Base-by-base conservation (phyloP, 139 green algal species). In the Diplosphaera chodatii region DNA sequence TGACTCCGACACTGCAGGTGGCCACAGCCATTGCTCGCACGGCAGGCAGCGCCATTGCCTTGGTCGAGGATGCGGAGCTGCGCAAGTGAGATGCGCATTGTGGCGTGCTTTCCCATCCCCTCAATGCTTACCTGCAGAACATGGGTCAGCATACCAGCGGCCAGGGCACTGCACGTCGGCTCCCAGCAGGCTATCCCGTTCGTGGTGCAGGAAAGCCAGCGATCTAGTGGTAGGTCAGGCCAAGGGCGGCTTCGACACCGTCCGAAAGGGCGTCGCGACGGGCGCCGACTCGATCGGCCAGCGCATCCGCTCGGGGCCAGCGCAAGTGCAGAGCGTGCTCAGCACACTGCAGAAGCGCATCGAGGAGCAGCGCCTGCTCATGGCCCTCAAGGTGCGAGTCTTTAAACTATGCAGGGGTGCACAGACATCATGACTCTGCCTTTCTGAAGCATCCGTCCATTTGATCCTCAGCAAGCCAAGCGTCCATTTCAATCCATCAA, bases 311-410 rank as follows among this genome's bases (percentile, higher is more conserved):
- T 77, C 76, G 27, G 74, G 80, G 1, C 81, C 81, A 2, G 63
- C 66, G 48, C 78, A 84, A 15, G 59, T 86, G 16, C 78, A 80
- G 33, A 28, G 32, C n/a, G 66, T 84, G 22, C 66, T 88, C 18
- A 32, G 63, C 20, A 73, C 80, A 6, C 32, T 89, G 32, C 77
- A 83, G 66, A 48, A 72, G 25, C 82, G 78, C 29, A 79, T 84
- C 23, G 73, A 88, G 73, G 78, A 87, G 70, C 65, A 84, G 32
- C 78, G 84, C 34, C 63, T 84, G 64, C 15, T 62, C 28, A 22
- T n/a, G 31, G n/a, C 31, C 25, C 5, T 63, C 4, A 34, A 63
- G 37, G n/a, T 34, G 48, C 1, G 29, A n/a, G n/a, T n/a, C n/a
- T n/a, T n/a, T n/a, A n/a, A n/a, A n/a, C n/a, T n/a, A n/a, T n/a